Evolutionary conservation across 1,284 basidiomycete genomes (phyloP), one percentile per base, ranked within the genome.

Genomic region (Vanrija sp.): DNA sequence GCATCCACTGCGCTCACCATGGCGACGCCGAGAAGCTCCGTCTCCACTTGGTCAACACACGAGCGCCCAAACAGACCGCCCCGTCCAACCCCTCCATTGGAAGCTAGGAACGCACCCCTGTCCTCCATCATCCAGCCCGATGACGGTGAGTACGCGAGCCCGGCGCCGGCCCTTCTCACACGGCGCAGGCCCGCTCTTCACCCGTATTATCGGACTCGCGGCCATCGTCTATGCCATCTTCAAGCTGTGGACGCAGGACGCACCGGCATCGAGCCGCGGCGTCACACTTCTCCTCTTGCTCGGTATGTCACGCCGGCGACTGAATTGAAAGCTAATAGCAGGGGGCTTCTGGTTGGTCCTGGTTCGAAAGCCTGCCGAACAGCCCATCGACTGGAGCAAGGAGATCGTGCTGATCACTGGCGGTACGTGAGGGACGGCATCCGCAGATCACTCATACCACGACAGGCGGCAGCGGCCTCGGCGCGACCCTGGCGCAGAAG

Each of bases 331-430:
- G 9, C 48, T 49, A 38, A 49, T 34, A 3, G 15, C 25, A 8
- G 47, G 6, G n/a, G 42, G 19, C 28, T 51, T 44, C 43, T 19
- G 8, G 15, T 16, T 51, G 23, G 12, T 38, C 29, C 19, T 43
- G 15, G 12, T 8, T 14, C 29, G 34, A 34, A 34, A 14, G 34
- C 4, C 9, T 52, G 7, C 44, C 16, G 23, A 43, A 43, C 9
- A 6, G 12, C 18, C n/a, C 18, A 18, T 7, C 3, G 51, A 57
- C 38, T 94, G 91, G 91, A 83, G 82, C 38, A 85, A 90, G 46
- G 88, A 96, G 74, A 83, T 93, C 58, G 86, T 95, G 3, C 79
- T 96, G 25, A 81, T 97, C 52, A 96, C 93, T 10, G 93, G 93
- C 58, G 92, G 91, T 89, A 55, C 51, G 82, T 62, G 21, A 23